Evolutionary conservation across 495 filamentous ascomycete species (phyloP).

Genomic region (Pseudomonodictys pantanalensis): DNA sequence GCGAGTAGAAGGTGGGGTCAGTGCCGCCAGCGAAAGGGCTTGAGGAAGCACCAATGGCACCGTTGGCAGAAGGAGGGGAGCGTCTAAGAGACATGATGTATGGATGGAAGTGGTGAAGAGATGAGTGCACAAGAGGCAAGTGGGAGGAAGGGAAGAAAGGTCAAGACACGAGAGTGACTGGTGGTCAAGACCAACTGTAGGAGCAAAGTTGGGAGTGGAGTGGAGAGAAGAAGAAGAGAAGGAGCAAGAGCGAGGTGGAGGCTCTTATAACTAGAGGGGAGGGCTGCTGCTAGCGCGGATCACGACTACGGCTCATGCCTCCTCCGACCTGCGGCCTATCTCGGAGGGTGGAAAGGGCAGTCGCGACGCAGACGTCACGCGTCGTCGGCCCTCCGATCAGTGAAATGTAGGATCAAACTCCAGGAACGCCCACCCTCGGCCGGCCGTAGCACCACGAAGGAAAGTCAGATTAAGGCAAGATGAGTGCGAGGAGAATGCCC

Average conservation of each 20-base stretch:
- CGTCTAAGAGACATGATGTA: background rate
- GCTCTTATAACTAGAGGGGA: background rate
- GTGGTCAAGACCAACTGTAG: background rate
- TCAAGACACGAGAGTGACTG: background rate
- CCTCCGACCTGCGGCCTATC: background rate
- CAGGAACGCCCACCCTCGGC: background rate
- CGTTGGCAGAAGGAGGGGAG: background rate
- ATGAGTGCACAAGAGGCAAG: background rate
- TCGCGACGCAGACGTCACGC: background rate
- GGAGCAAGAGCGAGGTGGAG: background rate
- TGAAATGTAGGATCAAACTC: background rate
- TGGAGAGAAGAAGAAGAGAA: constrained; percentile 3
- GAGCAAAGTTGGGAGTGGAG: background rate
- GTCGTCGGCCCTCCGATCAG: background rate
- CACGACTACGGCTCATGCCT: background rate
- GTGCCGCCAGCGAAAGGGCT: constrained; percentile 4
- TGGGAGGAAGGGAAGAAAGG: background rate
- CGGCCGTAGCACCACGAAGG: background rate
- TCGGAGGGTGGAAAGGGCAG: background rate
- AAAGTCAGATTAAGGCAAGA: background rate
- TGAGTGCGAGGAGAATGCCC: constrained; percentile 1
- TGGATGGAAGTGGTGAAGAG: background rate
- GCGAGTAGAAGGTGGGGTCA: background rate
- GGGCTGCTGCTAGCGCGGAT: background rate
- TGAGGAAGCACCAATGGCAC: background rate